Conservation (phyloP, 2,329 filamentous ascomycete genomes). For the Phialophora verrucosa region DNA sequence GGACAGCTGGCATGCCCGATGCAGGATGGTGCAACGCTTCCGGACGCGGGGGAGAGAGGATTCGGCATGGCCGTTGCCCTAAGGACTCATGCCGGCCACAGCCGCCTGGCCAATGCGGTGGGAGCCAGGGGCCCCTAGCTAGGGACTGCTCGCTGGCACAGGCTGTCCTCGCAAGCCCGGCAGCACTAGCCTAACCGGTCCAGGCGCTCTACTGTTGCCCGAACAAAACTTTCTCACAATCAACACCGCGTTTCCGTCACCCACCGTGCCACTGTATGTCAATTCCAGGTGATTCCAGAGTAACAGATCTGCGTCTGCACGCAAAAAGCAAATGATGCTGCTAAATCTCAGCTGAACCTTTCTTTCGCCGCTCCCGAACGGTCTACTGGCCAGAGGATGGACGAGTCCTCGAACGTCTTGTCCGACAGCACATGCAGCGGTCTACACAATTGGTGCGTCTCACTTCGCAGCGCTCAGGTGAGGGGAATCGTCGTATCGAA, state of each 20-base stretch:
- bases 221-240: constrained; percentile 13
- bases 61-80: constrained; percentile 18
- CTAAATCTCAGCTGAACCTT: constrained; percentile 2
- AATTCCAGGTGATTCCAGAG: background rate
- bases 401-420: background rate
- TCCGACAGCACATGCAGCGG: constrained; percentile 13
- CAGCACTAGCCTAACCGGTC: constrained; percentile 1
- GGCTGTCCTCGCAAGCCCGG: background rate
- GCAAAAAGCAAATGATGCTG: constrained; percentile 2
- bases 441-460: background rate
- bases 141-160: background rate
- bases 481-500: constrained; percentile 12
- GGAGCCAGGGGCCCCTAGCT: background rate
- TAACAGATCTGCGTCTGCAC: background rate
- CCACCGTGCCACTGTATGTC: background rate
- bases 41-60: constrained; percentile 13
- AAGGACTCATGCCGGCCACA: constrained; percentile 6
- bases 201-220: background rate
- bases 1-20: constrained; percentile 6
- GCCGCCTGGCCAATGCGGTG: background rate
- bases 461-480: constrained; percentile 5
- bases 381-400: background rate
- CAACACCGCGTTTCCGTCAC: background rate
- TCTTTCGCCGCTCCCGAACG: background rate
- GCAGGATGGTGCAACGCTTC: constrained; percentile 17